These are phyloP conservation scores for Phaffia australis DNA, from an alignment of 768 basidiomycete genomes.

Conservation along the genomic window DNA sequence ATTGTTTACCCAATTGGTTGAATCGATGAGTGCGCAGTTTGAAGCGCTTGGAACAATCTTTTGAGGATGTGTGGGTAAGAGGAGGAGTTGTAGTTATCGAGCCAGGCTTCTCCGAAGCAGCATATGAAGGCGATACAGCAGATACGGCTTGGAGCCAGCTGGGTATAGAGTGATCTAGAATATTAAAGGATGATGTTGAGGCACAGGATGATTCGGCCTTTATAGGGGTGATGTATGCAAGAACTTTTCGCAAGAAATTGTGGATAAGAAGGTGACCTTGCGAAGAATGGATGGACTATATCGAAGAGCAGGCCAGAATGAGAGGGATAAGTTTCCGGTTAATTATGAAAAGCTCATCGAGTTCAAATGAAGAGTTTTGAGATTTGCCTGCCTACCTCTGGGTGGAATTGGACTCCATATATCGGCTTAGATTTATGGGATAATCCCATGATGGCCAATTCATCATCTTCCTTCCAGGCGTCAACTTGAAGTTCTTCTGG, in stretches of 20 bases:
- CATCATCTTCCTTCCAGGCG: constrained; percentile 61
- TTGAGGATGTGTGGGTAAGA: neutral
- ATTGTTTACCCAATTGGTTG: constrained; percentile 1
- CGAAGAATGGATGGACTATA: constrained; percentile 22
- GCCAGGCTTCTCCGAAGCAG: neutral
- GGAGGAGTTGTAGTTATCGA: neutral
- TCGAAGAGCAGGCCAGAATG: neutral
- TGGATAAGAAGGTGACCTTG: constrained; percentile 16
- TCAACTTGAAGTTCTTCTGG: constrained; percentile 51
- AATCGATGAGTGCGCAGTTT: constrained; percentile 14
- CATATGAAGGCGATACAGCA: neutral
- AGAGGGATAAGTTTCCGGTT: constrained; percentile 34
- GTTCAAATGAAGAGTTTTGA: neutral
- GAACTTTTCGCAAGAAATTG: constrained; percentile 21
- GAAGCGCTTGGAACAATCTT: neutral
- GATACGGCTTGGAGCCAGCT: neutral
- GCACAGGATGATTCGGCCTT: neutral
- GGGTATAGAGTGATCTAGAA: constrained; percentile 3
- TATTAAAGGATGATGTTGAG: neutral
- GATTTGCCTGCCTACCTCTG: constrained; percentile 45
- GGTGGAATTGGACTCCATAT: constrained; percentile 84
- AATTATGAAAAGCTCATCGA: constrained; percentile 43
- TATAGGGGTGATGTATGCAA: neutral
- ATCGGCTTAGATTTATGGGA: constrained; percentile 57
- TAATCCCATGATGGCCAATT: constrained; percentile 58